Evolutionary conservation across 2,329 filamentous ascomycete genomes (phyloP).

Genomic region (Pseudocercospora eumusae): DNA sequence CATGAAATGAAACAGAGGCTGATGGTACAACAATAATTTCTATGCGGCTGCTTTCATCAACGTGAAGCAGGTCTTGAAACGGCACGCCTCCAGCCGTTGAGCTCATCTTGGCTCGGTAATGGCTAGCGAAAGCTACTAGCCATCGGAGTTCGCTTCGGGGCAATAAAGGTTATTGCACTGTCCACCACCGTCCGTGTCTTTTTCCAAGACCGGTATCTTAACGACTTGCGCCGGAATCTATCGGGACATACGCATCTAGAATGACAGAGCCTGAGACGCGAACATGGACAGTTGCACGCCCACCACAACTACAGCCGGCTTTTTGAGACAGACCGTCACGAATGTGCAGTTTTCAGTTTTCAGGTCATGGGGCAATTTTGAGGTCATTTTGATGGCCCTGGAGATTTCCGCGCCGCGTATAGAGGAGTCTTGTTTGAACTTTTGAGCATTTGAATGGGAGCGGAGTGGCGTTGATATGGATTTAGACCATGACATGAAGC

Average conservation of each 20-base stretch:
- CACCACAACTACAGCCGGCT: not conserved
- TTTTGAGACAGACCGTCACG: slow-evolving; percentile 2
- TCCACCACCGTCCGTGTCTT: not conserved
- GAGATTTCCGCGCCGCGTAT: not conserved
- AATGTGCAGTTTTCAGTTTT: not conserved
- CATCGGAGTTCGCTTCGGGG: slow-evolving; percentile 8
- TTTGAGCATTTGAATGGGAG: not conserved
- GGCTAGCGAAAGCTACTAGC: not conserved
- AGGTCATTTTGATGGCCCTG: not conserved
- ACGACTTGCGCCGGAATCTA: slow-evolving; percentile 3
- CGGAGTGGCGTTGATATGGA: not conserved
- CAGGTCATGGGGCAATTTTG: not conserved
- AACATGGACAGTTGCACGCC: not conserved
- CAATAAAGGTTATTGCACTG: slow-evolving; percentile 9
- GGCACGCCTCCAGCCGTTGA: not conserved
- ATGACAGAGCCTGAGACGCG: not conserved
- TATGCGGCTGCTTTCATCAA: not conserved
- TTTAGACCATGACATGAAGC: not conserved
- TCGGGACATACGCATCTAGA: not conserved
- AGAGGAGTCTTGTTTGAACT: not conserved
- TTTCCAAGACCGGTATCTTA: not conserved
- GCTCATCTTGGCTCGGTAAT: not conserved
- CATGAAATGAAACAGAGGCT: not conserved
- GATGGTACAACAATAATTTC: not conserved
- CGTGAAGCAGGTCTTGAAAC: slow-evolving; percentile 2